Base-by-base conservation (phyloP, 495 filamentous ascomycete species). In the Trichoderma erinaceum region DNA sequence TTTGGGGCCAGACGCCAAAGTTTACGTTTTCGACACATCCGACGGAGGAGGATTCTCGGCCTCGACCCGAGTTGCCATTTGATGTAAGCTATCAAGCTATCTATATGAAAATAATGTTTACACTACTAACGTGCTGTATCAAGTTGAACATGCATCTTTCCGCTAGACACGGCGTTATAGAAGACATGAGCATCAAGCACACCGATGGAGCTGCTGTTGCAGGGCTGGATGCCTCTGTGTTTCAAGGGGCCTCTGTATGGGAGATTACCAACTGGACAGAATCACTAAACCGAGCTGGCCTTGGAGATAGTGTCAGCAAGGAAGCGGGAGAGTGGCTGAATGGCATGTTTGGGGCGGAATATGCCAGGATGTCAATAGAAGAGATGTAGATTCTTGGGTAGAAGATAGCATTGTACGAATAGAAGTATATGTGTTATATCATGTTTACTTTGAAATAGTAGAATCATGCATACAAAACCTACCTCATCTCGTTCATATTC, bases 1-100 rank as follows among this genome's bases (percentile, higher is more conserved):
- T 89, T 71, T 96, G 88, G 75, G 84, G 82, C 3, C 91, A 96
- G 75, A 97, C 93, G 23, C 93, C 93, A 0, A 86, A 89, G 71
- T 97, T 97, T 74, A 89, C 85, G 29, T 89, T 96, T 63, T 78
- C 81, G 65, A 81, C 79, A n/a, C 74, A 80, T 64, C 76, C 78
- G 4, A 84, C 79, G 13, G 80, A 84, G 52, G 83, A 84, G 0
- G 87, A 89, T 70, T 80, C 80, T 18, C 80, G 85, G 13, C 79
- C 80, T 63, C 76, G 86, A 63, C 82, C 84, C 16, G 71, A 78
- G 10, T 67, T 84, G 52, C 82, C 81, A 5, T 63, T 46, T 15
- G 63, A 68, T 44, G 63, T 81, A 10, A 79, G 67, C 65, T 69
- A 44, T 8, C 52, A 27, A 44, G 58, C 68, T 29, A 35, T n/a